These are phyloP conservation scores for Petunia axillaris DNA, from an alignment of 257 asterid species.

Conservation along the genomic window DNA sequence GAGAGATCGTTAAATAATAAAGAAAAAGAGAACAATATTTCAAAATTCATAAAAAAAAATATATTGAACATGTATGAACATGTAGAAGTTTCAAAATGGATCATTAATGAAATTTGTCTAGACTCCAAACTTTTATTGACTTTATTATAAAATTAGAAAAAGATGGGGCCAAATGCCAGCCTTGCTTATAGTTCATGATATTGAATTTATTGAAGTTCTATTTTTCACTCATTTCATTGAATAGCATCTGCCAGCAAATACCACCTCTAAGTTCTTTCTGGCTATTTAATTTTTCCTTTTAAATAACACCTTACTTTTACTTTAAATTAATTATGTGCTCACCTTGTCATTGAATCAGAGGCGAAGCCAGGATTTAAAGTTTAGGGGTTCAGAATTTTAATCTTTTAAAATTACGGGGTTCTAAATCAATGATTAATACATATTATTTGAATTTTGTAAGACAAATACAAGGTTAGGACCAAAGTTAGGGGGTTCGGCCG, in stretches of 20 bases:
- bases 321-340: background rate
- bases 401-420: too few relatives aligned
- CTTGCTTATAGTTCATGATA: background rate
- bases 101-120: background rate
- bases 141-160: background rate
- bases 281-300: background rate
- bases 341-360: background rate
- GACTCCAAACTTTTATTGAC: background rate
- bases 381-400: too few relatives aligned
- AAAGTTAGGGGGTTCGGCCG: too few relatives aligned
- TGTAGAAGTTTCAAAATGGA: background rate
- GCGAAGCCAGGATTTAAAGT: too few relatives aligned
- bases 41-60: background rate
- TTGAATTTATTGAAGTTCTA: background rate
- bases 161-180: slow-evolving; percentile 12
- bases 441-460: too few relatives aligned
- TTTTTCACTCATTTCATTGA: background rate
- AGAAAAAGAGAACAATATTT: background rate
- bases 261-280: background rate
- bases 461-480: too few relatives aligned
- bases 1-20: background rate
- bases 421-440: too few relatives aligned
- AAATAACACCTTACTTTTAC: background rate
- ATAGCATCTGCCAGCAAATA: background rate
- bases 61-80: background rate